phyloP scores from a whole-genome alignment of 2,329 filamentous ascomycete genomes.

The Magnaporthiopsis incrustans region DNA sequence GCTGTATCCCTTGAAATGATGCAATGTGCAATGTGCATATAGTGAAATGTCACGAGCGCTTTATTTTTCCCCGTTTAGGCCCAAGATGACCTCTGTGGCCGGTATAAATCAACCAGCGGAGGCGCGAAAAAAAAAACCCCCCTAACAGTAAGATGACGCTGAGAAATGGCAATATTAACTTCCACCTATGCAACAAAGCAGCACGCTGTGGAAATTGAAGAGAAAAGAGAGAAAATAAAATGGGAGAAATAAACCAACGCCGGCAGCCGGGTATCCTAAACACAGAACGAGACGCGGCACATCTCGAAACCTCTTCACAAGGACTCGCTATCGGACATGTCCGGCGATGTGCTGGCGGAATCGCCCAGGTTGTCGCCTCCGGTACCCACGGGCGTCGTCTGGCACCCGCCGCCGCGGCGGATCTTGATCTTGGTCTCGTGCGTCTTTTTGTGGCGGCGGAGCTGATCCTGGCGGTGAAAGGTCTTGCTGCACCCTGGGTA shows the following conservation, averaged over 20 bases:
- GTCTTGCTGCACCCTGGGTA: conserved; percentile 42
- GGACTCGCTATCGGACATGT: conserved; percentile 2
- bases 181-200: no score
- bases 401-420: background rate
- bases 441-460: conserved; percentile 45
- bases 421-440: conserved; percentile 12
- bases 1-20: background rate
- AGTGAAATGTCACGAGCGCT: no score
- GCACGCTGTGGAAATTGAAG: background rate
- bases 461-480: conserved; percentile 53
- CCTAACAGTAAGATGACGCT: no score
- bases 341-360: conserved; percentile 6
- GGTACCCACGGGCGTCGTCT: background rate
- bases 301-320: background rate
- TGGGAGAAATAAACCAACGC: background rate
- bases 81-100: no score
- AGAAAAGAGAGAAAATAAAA: no score
- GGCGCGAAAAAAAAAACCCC: no score
- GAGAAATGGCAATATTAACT: no score
- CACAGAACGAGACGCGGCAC: background rate
- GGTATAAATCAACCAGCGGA: no score
- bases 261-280: background rate
- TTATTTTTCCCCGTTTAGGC: no score
- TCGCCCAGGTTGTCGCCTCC: background rate
- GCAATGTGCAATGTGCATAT: no score